A percentile compares a stretch with the other conserved stretches of the same genome.
These are phyloP conservation scores for Perkinsus marinus DNA, from an alignment of 169 alveolate species.

Conservation along the genomic window DNA sequence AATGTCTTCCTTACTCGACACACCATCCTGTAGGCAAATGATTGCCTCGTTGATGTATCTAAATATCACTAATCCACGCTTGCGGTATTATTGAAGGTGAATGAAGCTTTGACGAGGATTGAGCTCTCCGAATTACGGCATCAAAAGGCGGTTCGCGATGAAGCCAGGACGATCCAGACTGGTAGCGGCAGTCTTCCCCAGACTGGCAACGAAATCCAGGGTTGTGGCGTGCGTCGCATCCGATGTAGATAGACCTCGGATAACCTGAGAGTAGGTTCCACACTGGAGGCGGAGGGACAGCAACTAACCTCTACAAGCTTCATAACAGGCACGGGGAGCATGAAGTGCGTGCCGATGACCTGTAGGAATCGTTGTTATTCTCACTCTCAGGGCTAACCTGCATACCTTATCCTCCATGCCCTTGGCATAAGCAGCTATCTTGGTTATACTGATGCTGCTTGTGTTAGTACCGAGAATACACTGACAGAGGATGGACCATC, in stretches of 20 bases:
- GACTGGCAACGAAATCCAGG: conserved; percentile 4
- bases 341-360: conserved; percentile 75
- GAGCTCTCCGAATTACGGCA: conserved; percentile 61
- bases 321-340: conserved; percentile 82
- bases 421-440: conserved; percentile 56
- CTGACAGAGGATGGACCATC: no score
- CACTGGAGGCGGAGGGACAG: neutral
- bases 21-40: conserved; percentile 45
- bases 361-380: no score
- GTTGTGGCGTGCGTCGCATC: conserved; percentile 16
- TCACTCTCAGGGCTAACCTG: no score
- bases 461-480: conserved; percentile 64
- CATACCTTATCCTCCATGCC: neutral
- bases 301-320: conserved; percentile 52
- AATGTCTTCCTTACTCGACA: conserved; percentile 55
- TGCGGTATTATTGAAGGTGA: no score
- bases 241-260: conserved; percentile 15
- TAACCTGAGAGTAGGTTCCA: neutral
- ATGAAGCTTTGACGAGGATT: no score
- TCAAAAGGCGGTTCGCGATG: conserved; percentile 65
- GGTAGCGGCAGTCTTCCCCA: conserved; percentile 12
- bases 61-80: no score
- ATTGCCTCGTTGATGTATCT: conserved; percentile 64
- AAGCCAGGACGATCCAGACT: conserved; percentile 62
- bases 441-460: conserved; percentile 61